Evolutionary conservation across 257 asterid species (phyloP), one percentile per base, ranked within the genome.

Genomic region (Lycium barbarum): DNA sequence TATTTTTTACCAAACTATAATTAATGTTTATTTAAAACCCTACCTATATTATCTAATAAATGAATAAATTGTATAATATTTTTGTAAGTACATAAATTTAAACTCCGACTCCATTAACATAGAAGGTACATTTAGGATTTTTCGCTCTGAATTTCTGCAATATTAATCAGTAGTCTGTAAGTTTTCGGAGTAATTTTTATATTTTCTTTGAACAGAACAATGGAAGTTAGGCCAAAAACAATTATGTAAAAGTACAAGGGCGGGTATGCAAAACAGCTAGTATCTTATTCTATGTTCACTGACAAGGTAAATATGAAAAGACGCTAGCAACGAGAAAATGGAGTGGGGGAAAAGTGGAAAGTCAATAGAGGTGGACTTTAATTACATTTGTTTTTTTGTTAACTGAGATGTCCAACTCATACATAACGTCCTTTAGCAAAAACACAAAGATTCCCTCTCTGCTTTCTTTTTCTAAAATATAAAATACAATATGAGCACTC

Each of bases 371-470:
- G 87, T 84, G 87, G 90, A 89, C 86, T 91, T 87, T 59, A 85
- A 88, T 89, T 71, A 86, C 91, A 90, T 87, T 68, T 83, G 89
- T 91, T 86, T 88, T 81, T 88, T 33, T 26, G 35, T 82, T 80
- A 78, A 76, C 72, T 85, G 88, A 91, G 88, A 78, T 49, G 55
- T 73, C 92, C 95, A 88, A 86, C 91, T 90, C 88, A 83, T 86
- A 83, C 88, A 79, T 49, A 57, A 70, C 84, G 93, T 87, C 89
- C 83, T 83, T 59, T 91, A 79, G 88, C 90, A 86, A 61, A 78
- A 86, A 78, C 88, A 88, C 81, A 84, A 84, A 93, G 95, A 93
- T 93, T 93, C 94, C 94, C 89, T 84, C 84, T 55, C 54, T 79
- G 54, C 81, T 74, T 83, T 87, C 79, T 54, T 36, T 65, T 55